A percentile compares a stretch with the other conserved stretches of the same genome.
Evolutionary conservation across 106 monocot species (phyloP).

Genomic region (Acorus gramineus): DNA sequence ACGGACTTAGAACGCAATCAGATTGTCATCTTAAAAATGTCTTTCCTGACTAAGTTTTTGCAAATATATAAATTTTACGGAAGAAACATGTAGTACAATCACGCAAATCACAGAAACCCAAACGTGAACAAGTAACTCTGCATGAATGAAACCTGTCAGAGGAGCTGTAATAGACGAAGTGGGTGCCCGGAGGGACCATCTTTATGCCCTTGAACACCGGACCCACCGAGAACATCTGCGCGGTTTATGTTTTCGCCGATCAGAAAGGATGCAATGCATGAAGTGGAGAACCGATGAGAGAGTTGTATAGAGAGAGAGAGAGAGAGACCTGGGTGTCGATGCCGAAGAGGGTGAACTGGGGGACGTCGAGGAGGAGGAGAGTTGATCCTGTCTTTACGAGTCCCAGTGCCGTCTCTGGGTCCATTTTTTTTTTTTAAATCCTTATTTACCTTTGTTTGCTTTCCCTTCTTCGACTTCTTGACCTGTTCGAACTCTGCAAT

Average conservation of each 20-base stretch:
- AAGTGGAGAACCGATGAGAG: not conserved
- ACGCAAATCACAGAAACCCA: too few relatives aligned
- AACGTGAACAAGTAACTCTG: too few relatives aligned
- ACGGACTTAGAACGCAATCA: too few relatives aligned
- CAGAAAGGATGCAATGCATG: not conserved
- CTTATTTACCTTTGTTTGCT: not conserved
- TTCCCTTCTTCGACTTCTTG: not conserved
- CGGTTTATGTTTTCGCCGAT: not conserved
- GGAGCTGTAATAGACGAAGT: constrained; percentile 72
- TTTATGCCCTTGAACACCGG: constrained; percentile 89
- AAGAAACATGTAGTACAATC: too few relatives aligned
- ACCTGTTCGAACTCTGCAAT: too few relatives aligned
- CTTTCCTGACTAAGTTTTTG: too few relatives aligned
- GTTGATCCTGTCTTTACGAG: constrained; percentile 80
- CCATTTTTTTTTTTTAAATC: constrained; percentile 28
- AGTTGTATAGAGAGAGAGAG: too few relatives aligned
- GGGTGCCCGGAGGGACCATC: constrained; percentile 92
- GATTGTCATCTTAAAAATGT: too few relatives aligned
- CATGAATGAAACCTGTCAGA: constrained; percentile 50
- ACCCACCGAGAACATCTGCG: constrained; percentile 68
- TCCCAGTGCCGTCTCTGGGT: constrained; percentile 52
- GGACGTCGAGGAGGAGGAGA: constrained; percentile 90
- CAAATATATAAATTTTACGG: too few relatives aligned
- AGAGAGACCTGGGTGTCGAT: constrained; percentile 76
- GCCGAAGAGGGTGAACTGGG: constrained; percentile 77